phyloP scores from a whole-genome alignment of 1,284 basidiomycete species.

The Trichosporon sp. region DNA sequence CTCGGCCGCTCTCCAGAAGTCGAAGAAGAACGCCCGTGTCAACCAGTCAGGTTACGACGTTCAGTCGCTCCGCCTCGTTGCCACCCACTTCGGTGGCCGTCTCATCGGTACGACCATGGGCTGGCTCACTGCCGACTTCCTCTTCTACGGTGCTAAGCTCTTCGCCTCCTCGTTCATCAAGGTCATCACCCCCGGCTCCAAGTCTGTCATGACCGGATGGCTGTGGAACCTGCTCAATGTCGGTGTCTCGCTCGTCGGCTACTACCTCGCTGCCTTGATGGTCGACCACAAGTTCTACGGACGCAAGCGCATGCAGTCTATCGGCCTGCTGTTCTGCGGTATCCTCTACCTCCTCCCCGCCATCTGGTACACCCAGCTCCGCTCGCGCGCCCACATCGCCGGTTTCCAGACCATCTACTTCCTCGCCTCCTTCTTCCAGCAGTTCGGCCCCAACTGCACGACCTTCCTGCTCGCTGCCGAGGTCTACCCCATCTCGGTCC shows the following conservation, averaged over 20 bases:
- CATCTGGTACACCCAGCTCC: slow-evolving; percentile 55
- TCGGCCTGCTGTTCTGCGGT: slow-evolving; percentile 60
- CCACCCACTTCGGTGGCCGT: slow-evolving; percentile 60
- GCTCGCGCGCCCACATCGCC: slow-evolving; percentile 49
- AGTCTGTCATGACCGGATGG: slow-evolving; percentile 58
- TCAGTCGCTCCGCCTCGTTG: slow-evolving; percentile 59
- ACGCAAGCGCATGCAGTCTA: slow-evolving; percentile 59
- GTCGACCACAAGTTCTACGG: slow-evolving; percentile 63
- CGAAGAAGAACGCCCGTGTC: slow-evolving; percentile 58
- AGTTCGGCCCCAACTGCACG: slow-evolving; percentile 61
- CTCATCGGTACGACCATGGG: slow-evolving; percentile 59
- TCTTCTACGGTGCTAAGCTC: slow-evolving; percentile 60
- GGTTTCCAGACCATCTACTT: slow-evolving; percentile 62
- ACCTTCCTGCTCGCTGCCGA: slow-evolving; percentile 59
- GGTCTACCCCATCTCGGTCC: slow-evolving; percentile 61
- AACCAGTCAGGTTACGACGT: slow-evolving; percentile 61
- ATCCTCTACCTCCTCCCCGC: slow-evolving; percentile 57
- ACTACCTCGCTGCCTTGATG: slow-evolving; percentile 62
- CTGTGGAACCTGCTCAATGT: slow-evolving; percentile 61
- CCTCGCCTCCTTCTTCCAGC: slow-evolving; percentile 61
- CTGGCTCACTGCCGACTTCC: slow-evolving; percentile 63
- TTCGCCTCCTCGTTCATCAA: slow-evolving; percentile 58
- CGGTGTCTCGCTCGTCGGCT: slow-evolving; percentile 59
- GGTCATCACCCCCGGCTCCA: slow-evolving; percentile 58
- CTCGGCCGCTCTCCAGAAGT: slow-evolving; percentile 53